phyloP scores from a whole-genome alignment of 495 filamentous ascomycete species.

The Xylaria bambusicola region DNA sequence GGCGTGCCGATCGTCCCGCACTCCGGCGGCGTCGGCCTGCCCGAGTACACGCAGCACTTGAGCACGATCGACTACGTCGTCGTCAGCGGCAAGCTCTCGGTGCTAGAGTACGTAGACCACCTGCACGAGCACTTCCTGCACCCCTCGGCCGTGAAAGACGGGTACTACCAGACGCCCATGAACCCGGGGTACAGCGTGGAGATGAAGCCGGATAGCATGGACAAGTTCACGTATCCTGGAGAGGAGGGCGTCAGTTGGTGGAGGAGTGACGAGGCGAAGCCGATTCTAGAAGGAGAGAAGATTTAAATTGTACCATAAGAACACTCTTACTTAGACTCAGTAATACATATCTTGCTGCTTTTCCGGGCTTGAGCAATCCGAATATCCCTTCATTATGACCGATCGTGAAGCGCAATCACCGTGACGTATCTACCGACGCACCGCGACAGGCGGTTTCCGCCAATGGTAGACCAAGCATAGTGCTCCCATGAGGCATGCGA shows the following conservation, averaged over 20 bases:
- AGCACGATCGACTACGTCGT: constrained; percentile 94
- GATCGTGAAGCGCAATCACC: too few relatives aligned
- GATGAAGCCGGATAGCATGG: constrained; percentile 90
- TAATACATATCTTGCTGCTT: neutral
- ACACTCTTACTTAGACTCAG: neutral
- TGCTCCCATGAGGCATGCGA: neutral
- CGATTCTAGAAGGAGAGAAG: constrained; percentile 62
- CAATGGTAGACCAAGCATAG: constrained; percentile 29
- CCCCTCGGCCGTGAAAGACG: constrained; percentile 76
- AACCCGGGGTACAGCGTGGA: constrained; percentile 87
- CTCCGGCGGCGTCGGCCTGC: constrained; percentile 84
- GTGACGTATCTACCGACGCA: too few relatives aligned
- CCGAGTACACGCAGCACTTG: constrained; percentile 93
- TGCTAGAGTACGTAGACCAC: constrained; percentile 92
- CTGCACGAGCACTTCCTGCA: constrained; percentile 92
- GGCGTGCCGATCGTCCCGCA: constrained; percentile 85
- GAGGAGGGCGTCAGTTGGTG: constrained; percentile 80
- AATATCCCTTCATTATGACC: too few relatives aligned
- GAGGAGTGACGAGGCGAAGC: constrained; percentile 68
- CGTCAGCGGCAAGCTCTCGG: constrained; percentile 75
- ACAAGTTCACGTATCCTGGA: constrained; percentile 72
- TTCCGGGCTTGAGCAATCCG: neutral
- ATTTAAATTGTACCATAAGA: constrained; percentile 34
- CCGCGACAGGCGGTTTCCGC: constrained; percentile 35
- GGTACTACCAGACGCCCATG: constrained; percentile 83